phyloP scores from a whole-genome alignment of 257 asterid genomes.

The Lycium barbarum region DNA sequence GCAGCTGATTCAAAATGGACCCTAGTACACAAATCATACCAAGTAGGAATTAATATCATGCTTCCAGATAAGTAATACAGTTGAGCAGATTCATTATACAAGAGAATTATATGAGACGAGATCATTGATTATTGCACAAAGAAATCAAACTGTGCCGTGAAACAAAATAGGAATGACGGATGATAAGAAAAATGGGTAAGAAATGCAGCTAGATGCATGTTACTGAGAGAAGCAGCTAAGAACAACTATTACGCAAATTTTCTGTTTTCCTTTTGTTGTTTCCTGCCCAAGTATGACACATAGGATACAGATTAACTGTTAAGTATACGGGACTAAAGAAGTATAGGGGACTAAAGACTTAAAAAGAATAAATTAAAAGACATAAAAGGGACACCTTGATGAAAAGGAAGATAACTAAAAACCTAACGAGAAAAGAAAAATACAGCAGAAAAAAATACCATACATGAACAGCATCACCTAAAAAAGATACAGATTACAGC shows the following conservation, averaged over 20 bases:
- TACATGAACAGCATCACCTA: not conserved
- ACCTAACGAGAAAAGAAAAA: conserved; percentile 12
- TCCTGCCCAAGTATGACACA: conserved; percentile 4
- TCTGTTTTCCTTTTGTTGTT: conserved; percentile 2
- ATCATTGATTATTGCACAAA: conserved; percentile 21
- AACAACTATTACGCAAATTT: not conserved
- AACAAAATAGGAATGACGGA: not conserved
- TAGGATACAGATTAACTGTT: conserved; percentile 20
- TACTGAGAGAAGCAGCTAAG: conserved; percentile 24
- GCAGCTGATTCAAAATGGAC: conserved; percentile 75
- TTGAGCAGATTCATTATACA: conserved; percentile 19
- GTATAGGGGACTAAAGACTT: not conserved
- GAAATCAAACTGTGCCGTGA: conserved; percentile 15
- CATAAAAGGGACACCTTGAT: not conserved
- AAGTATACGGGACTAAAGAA: not conserved
- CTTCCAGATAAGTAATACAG: conserved; percentile 1
- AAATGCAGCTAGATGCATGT: conserved; percentile 13
- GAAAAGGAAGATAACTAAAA: not conserved
- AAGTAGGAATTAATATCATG: conserved; percentile 9
- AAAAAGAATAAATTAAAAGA: not conserved
- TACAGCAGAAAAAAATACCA: not conserved
- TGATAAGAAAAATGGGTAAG: not conserved
- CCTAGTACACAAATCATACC: conserved; percentile 52
- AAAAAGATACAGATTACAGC: not conserved
- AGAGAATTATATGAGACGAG: not conserved